Base-by-base conservation (phyloP, 1,139 yeast genomes). In the Trichomonascaceae sp. region DNA sequence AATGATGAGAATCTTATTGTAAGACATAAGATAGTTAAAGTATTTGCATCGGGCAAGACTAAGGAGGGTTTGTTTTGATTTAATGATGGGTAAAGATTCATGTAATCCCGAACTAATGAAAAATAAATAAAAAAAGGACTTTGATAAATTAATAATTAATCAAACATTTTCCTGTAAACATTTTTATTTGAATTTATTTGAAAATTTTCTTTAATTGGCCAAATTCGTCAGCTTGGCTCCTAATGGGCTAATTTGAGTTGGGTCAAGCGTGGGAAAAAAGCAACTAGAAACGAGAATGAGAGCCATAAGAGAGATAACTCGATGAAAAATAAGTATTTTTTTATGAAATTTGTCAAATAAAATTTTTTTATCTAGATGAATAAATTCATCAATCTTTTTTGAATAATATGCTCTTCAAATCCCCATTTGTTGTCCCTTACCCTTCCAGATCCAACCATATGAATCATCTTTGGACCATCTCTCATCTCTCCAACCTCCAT, bases 1-100 rank as follows among this genome's bases (percentile, higher is more conserved):
- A 30, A 41, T 27, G 90, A 87, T 51, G 85, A 80, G 32, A 80
- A 76, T 56, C 95, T 95, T 1, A 85, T 85, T 77, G 83, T 89
- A 85, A 82, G 86, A 69, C 82, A 81, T 60, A 76, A 80, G 65
- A 74, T 85, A 61, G 30, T 20, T 17, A 50, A 50, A 45, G 36
- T 22, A 4, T 48, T 48, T 24, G 45, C 24, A 8, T 22, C 32
- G n/a, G 50, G 50, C 2, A 48, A 41, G 24, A 39, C 45, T 18
- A 39, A 43, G 10, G 20, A 38, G 3, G 50, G 50, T 3, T 30
- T 48, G 22, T 48, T 39, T 39, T 48, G 22, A 48, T 15, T n/a
- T 8, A 9, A 2, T 13, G 17, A 13, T 7, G 12, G n/a, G n/a
- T 12, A 2, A 36, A 2, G 41, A 36, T 36, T n/a, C 41, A 15